A percentile compares a stretch with the other conserved stretches of the same genome.
phyloP scores from a whole-genome alignment of 2,329 filamentous ascomycete species.

The Dothideomycetidae sp. region DNA sequence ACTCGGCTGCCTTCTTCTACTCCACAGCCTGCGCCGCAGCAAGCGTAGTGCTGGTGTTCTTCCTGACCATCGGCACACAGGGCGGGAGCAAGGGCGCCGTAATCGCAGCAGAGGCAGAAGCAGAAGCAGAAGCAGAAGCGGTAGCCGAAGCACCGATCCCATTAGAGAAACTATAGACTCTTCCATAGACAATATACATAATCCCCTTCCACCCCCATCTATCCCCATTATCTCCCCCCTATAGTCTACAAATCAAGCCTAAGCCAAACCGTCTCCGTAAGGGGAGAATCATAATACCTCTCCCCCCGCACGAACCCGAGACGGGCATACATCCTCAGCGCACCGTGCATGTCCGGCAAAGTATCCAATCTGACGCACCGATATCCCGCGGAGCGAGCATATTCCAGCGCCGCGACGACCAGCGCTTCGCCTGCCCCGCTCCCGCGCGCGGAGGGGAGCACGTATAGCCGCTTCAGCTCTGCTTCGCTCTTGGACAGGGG shows the following conservation, averaged over 20 bases:
- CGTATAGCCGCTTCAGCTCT: conserved; percentile 47
- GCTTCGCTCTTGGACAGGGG: conserved; percentile 17
- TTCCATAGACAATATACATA: too few species aligned
- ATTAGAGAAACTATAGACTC: too few species aligned
- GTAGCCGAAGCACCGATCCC: too few species aligned
- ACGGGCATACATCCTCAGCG: conserved; percentile 35
- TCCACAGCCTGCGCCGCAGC: conserved; percentile 30
- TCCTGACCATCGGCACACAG: conserved; percentile 41
- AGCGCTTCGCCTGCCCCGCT: conserved; percentile 36
- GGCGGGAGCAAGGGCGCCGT: conserved; percentile 24
- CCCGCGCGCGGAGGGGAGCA: conserved; percentile 34
- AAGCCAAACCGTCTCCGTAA: conserved; percentile 41
- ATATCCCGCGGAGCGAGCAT: conserved; percentile 37
- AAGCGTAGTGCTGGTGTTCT: conserved; percentile 36
- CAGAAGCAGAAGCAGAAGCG: neutral
- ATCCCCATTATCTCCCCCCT: neutral
- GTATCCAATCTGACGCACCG: conserved; percentile 42
- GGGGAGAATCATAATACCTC: conserved; percentile 42
- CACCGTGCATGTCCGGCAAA: conserved; percentile 37
- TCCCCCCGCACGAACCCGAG: conserved; percentile 39
- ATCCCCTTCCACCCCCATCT: neutral
- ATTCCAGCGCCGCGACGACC: conserved; percentile 30
- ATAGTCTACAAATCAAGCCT: conserved; percentile 19
- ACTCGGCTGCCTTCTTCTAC: conserved; percentile 39
- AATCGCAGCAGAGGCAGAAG: neutral